Evolutionary conservation across 495 filamentous ascomycete species (phyloP).

Genomic region (Penicillium coprophilum): DNA sequence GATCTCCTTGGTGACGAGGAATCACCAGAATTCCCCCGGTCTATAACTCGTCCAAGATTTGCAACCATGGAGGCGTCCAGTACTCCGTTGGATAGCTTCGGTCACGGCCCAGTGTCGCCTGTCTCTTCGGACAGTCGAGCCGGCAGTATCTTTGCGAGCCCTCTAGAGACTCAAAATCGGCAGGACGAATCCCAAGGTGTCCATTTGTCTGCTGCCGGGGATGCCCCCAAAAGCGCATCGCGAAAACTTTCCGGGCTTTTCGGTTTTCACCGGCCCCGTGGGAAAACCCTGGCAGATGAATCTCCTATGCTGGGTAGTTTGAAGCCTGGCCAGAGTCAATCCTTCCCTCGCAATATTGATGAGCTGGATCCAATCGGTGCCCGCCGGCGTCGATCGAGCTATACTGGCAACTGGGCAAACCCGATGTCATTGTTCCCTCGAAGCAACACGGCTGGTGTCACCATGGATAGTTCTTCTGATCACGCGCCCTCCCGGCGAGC

Average conservation of each 20-base stretch:
- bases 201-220: conserved; percentile 41
- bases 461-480: conserved; percentile 46
- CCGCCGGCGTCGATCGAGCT: conserved; percentile 62
- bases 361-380: conserved; percentile 67
- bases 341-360: conserved; percentile 70
- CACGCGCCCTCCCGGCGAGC: conserved; percentile 45
- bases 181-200: conserved; percentile 36
- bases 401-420: conserved; percentile 60
- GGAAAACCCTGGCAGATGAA: conserved; percentile 68
- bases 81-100: conserved; percentile 36
- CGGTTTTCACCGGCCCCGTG: conserved; percentile 65
- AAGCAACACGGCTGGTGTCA: conserved; percentile 41
- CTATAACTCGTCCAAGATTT: conserved; percentile 39
- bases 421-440: conserved; percentile 56
- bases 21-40: conserved; percentile 51
- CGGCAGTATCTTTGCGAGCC: conserved; percentile 66
- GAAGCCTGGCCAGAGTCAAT: conserved; percentile 76
- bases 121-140: conserved; percentile 63
- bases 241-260: conserved; percentile 62
- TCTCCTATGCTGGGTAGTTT: conserved; percentile 69
- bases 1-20: conserved; percentile 80
- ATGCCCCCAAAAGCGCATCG: conserved; percentile 49
- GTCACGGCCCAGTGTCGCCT: conserved; percentile 67
- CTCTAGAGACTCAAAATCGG: conserved; percentile 62
- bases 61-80: conserved; percentile 38